A percentile compares a stretch with the other conserved stretches of the same genome.
These are phyloP conservation scores for Spergularia azorica DNA, from an alignment of 179 eudicot genomes.

Conservation along the genomic window DNA sequence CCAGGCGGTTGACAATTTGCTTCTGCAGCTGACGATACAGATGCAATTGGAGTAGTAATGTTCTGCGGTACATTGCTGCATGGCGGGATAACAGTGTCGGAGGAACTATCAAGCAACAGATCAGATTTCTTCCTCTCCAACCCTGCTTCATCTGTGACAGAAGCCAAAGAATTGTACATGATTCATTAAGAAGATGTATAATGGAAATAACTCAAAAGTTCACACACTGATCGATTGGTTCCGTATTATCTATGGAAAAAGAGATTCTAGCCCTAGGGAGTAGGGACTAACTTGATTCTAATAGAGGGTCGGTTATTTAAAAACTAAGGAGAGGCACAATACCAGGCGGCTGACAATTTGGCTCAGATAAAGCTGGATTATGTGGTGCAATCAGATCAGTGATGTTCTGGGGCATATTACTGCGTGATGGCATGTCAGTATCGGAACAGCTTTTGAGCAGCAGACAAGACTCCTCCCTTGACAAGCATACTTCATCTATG, in stretches of 20 bases:
- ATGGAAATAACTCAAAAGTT: neutral
- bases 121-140: slow-evolving; percentile 14
- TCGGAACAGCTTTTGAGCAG: no score
- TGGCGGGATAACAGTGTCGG: slow-evolving; percentile 6
- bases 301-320: no score
- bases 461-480: no score
- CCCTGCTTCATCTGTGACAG: slow-evolving; percentile 19
- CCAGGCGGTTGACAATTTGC: neutral
- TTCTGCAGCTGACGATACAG: slow-evolving; percentile 4
- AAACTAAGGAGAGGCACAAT: no score
- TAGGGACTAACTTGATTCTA: no score
- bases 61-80: neutral
- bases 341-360: no score
- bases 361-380: no score
- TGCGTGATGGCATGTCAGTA: no score
- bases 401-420: no score
- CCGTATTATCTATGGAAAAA: neutral
- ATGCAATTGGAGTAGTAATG: neutral
- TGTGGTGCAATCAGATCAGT: no score
- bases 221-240: neutral
- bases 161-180: slow-evolving; percentile 14
- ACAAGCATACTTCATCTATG: no score
- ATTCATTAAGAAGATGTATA: neutral
- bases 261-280: neutral
- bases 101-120: neutral